Evolutionary conservation across 1,284 basidiomycete species (phyloP), one percentile per base, ranked within the genome.

Genomic region (Rhodotorula sp.): DNA sequence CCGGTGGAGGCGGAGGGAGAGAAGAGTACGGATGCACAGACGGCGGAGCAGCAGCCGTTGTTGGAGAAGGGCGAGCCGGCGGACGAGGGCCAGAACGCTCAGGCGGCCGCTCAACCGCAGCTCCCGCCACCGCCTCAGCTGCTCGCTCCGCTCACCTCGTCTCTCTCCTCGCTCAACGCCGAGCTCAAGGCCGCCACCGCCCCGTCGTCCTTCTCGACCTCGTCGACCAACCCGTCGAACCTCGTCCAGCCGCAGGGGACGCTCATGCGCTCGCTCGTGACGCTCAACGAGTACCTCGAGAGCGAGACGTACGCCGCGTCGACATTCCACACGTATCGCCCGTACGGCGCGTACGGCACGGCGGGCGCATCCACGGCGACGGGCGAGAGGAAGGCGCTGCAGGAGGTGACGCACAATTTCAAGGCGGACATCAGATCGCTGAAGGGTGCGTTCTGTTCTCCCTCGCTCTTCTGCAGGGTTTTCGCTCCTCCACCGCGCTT

Each of bases 241-340:
- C 70, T 72, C 67, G 67, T 73, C 32, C 60, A 62, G 34, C 72
- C 72, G 36, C 57, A 61, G 29, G 68, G 68, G 12, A 68, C 58
- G 44, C 65, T 75, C 37, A 58, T 73, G 48, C 58, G 65, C 10
- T 70, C 74, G 27, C 67, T 75, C 41, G 64, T 65, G 15, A 65
- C 65, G 12, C 65, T 75, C 58, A 70, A 67, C 60, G 69, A 72
- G n/a, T 73, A 66, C 64, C 63, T 75, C 63, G 74, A 72, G 6
- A 53, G 56, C 12, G 71, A 75, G 54, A 55, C 50, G 13, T 64
- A 72, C n/a, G 57, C 71, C 22, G 56, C 62, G 12, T 41, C 55
- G 39, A 65, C 56, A 9, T 46, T 56, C 54, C 64, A 72, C 51
- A 36, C 61, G 34, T 71, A 71, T 39, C 22, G 58, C 27, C 53